Evolutionary conservation across 2,329 filamentous ascomycete species (phyloP).

Genomic region (Onygenales sp.): DNA sequence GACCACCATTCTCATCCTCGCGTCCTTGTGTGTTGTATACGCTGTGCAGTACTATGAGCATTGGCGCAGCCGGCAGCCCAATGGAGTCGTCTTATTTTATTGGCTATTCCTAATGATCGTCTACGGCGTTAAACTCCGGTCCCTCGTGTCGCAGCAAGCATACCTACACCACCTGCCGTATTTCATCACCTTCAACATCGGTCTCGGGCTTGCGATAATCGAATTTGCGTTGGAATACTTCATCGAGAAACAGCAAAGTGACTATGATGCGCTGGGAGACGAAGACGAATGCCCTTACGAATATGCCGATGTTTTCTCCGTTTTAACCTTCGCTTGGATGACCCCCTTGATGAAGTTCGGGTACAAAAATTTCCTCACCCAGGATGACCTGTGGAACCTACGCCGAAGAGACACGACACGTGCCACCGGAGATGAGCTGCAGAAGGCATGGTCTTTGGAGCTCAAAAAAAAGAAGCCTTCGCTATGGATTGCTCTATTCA

Average conservation of each 20-base stretch:
- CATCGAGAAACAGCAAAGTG: conserved; percentile 66
- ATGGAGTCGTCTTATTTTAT: conserved; percentile 82
- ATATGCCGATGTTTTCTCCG: conserved; percentile 88
- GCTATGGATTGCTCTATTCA: conserved; percentile 77
- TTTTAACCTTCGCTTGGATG: conserved; percentile 96
- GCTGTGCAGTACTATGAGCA: conserved; percentile 80
- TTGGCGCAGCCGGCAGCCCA: conserved; percentile 69
- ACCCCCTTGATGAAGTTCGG: conserved; percentile 94
- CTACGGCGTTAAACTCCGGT: conserved; percentile 74
- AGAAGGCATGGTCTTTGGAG: conserved; percentile 67
- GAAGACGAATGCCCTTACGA: conserved; percentile 64
- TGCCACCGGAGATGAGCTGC: conserved; percentile 59
- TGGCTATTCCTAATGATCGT: conserved; percentile 80
- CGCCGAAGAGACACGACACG: conserved; percentile 70
- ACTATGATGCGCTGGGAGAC: conserved; percentile 58
- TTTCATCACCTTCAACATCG: conserved; percentile 66
- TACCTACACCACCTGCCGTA: conserved; percentile 59
- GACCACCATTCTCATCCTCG: conserved; percentile 62
- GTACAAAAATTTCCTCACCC: conserved; percentile 82
- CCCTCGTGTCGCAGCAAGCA: conserved; percentile 67
- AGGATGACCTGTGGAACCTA: conserved; percentile 92
- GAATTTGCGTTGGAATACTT: conserved; percentile 80
- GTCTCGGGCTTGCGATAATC: conserved; percentile 56
- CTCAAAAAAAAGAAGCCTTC: conserved; percentile 65
- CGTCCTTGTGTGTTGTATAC: conserved; percentile 66